Evolutionary conservation across 2,329 filamentous ascomycete species (phyloP).

Genomic region (Parascedosporium putredinis): DNA sequence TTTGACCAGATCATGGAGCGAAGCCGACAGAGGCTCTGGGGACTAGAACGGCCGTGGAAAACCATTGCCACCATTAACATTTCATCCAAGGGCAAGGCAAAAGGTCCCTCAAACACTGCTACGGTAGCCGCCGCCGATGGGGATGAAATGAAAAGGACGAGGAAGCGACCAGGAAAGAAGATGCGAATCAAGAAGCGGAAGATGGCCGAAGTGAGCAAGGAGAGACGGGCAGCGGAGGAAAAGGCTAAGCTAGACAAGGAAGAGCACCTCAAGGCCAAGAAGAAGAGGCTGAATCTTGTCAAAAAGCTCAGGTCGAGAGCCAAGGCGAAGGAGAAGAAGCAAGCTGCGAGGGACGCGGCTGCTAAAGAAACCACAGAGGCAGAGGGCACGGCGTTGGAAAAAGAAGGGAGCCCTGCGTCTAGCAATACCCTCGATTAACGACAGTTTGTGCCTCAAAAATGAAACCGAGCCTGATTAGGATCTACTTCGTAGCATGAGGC

Average conservation of each 20-base stretch:
- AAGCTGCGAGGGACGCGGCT: conserved; percentile 14
- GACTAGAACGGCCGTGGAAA: conserved; percentile 50
- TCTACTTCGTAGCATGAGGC: too few relatives aligned
- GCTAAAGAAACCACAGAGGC: conserved; percentile 13
- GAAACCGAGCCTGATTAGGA: too few relatives aligned
- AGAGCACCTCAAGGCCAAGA: conserved; percentile 43
- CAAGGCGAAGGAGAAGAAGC: conserved; percentile 46
- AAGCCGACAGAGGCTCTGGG: conserved; percentile 39
- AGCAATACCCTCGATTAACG: background rate
- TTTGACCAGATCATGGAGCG: conserved; percentile 38
- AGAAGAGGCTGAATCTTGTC: conserved; percentile 48
- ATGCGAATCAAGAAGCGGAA: conserved; percentile 40
- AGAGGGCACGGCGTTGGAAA: conserved; percentile 8
- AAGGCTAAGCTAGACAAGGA: conserved; percentile 32
- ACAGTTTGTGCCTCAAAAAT: too few relatives aligned
- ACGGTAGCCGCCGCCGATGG: conserved; percentile 2
- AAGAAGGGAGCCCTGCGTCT: background rate
- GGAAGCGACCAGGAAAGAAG: conserved; percentile 43
- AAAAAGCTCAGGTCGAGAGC: conserved; percentile 49
- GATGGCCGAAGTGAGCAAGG: conserved; percentile 29
- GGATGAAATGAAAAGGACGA: conserved; percentile 5
- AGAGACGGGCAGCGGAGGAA: conserved; percentile 26
- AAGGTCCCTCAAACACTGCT: background rate
- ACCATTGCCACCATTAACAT: conserved; percentile 32
- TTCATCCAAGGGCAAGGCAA: conserved; percentile 21